Evolutionary conservation across 169 alveolate species (phyloP).

Genomic region (Eimeria necatrix): DNA sequence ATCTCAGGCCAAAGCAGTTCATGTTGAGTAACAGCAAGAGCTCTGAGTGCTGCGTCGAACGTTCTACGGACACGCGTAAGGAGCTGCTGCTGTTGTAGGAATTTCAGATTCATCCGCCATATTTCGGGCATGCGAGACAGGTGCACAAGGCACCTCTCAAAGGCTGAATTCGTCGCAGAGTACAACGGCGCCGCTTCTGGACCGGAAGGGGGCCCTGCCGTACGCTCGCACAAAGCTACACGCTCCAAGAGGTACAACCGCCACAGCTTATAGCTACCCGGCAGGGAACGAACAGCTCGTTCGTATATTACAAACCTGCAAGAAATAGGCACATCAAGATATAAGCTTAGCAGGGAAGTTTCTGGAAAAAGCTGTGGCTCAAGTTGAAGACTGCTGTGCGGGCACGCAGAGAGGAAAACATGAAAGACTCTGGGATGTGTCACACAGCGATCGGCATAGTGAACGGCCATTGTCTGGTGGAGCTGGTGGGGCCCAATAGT

Average conservation of each 20-base stretch:
- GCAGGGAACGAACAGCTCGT: slow-evolving; percentile 77
- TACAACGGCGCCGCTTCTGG: background rate
- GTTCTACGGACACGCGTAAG: slow-evolving; percentile 74
- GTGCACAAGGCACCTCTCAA: slow-evolving; percentile 77
- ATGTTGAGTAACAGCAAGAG: slow-evolving; percentile 80
- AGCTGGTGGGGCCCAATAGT: too few species aligned
- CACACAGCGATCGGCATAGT: too few species aligned
- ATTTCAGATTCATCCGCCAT: slow-evolving; percentile 65
- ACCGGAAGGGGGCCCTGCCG: background rate
- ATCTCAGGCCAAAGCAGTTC: slow-evolving; percentile 42
- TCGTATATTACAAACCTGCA: slow-evolving; percentile 75
- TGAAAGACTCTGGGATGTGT: too few species aligned
- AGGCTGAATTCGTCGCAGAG: slow-evolving; percentile 56
- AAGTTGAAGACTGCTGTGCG: background rate
- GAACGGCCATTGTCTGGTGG: too few species aligned
- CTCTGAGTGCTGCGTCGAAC: slow-evolving; percentile 76
- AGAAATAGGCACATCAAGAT: background rate
- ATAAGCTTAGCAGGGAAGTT: background rate
- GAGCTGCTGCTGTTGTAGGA: slow-evolving; percentile 68
- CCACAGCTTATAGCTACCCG: slow-evolving; percentile 83
- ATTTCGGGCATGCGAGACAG: slow-evolving; percentile 80
- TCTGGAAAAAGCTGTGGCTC: background rate
- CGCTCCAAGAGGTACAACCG: slow-evolving; percentile 69
- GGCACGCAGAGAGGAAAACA: too few species aligned
- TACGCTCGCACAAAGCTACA: slow-evolving; percentile 5